Evolutionary conservation across 148 eudicot species (phyloP), one percentile per base, ranked within the genome.

Genomic region (Rhododendron vialii): DNA sequence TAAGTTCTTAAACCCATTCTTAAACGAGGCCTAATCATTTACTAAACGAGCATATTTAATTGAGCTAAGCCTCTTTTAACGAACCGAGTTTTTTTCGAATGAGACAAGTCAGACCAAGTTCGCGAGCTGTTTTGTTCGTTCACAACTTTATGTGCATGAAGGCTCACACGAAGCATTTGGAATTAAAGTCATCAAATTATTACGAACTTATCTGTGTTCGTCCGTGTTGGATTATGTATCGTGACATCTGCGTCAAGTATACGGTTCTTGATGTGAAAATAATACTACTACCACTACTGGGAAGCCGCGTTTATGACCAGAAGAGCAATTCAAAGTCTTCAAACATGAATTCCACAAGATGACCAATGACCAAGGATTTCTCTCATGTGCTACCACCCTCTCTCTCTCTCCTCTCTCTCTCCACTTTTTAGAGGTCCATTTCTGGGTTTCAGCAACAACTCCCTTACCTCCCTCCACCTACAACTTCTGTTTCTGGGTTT

Each of bases 11-110:
- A n/a, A n/a, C n/a, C n/a, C n/a, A n/a, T n/a, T n/a, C n/a, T n/a
- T n/a, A n/a, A n/a, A n/a, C n/a, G n/a, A n/a, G n/a, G n/a, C n/a
- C n/a, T n/a, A 41, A 7, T 41, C 45, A 5, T 41, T 41, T 41
- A 41, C 0, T 41, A 41, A 6, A 41, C 1, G 7, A 41, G 45
- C 8, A 0, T 41, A 1, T 41, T 41, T 41, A 6, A 41, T 41
- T 0, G 7, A 41, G 1, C 1, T 0, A 0, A 41, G 7, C 45
- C 45, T 41, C 7, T 0, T 7, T 41, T 5, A 41, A 41, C 7
- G 0, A 41, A 0, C 1, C 1, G 0, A 41, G 0, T 6, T 41
- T 41, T 41, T 41, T 41, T 0, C 1, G 1, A 6, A 5, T 41
- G 45, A 41, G 7, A 41, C 7, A 0, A 41, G 0, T 0, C 45